Percentiles rank a stretch among this genome's conserved stretches.
phyloP scores from a whole-genome alignment of 163 green algal genomes.

The Chloromonas sp. region DNA sequence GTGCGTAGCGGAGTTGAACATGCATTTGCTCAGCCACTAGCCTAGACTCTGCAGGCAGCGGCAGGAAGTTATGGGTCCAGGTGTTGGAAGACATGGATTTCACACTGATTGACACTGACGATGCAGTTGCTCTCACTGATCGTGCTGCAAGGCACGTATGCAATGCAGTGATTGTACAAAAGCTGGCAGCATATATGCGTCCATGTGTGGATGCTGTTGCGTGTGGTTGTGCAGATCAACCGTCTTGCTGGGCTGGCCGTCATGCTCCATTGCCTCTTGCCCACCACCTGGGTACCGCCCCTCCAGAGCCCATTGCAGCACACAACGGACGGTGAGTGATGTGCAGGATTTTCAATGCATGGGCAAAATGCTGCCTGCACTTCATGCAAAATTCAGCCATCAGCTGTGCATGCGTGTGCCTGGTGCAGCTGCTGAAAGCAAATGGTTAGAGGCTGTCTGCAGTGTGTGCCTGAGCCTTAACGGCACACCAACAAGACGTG shows the following conservation, averaged over 20 bases:
- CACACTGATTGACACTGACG: too few relatives aligned
- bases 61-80: too few relatives aligned
- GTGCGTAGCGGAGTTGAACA: constrained; percentile 19
- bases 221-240: constrained; percentile 60
- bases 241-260: constrained; percentile 69
- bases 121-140: too few relatives aligned
- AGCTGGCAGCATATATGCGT: too few relatives aligned
- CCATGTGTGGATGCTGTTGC: too few relatives aligned
- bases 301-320: neutral
- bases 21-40: neutral
- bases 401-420: neutral
- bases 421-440: neutral
- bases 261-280: constrained; percentile 77
- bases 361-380: neutral
- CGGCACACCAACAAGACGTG: neutral
- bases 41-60: neutral
- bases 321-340: neutral
- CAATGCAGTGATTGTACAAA: too few relatives aligned
- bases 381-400: neutral
- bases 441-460: neutral
- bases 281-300: constrained; percentile 66
- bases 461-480: neutral
- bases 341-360: neutral
- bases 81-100: too few relatives aligned
- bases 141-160: too few relatives aligned